Conservation (phyloP, 768 basidiomycete genomes). For the Boletus reticulatus region DNA sequence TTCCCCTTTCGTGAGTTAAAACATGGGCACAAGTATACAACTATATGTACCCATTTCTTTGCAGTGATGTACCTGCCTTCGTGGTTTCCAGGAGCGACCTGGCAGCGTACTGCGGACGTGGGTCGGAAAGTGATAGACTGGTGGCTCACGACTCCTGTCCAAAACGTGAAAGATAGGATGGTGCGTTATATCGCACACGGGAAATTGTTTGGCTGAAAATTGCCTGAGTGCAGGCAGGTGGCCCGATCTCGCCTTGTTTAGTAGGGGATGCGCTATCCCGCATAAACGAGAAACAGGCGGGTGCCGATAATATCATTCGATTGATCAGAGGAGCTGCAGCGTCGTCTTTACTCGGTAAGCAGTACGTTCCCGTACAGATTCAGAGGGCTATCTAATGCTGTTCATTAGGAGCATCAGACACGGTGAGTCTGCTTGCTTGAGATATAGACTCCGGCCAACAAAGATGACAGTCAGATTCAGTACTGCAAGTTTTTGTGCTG, state of each 20-base stretch:
- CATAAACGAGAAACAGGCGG: not conserved
- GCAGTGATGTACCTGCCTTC: conserved; percentile 8
- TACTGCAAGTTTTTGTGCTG: not conserved
- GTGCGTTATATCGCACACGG: not conserved
- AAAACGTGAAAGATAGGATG: not conserved
- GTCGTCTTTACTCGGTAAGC: conserved; percentile 5
- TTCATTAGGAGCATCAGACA: conserved; percentile 7
- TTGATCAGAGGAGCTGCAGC: conserved; percentile 4
- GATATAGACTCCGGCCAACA: not conserved
- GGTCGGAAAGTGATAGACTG: not conserved
- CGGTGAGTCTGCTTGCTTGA: not conserved
- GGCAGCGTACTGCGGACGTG: not conserved
- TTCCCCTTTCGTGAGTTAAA: conserved; percentile 7
- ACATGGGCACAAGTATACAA: no score
- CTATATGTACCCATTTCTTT: not conserved
- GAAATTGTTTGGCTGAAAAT: not conserved
- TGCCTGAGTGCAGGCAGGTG: not conserved
- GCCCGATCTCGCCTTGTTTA: not conserved
- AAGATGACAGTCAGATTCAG: conserved; percentile 3
- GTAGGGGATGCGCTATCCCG: conserved; percentile 3
- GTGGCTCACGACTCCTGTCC: conserved; percentile 1
- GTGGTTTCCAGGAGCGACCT: conserved; percentile 6
- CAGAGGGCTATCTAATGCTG: not conserved
- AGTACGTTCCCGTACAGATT: not conserved
- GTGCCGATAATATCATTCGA: not conserved